Evolutionary conservation across 1,284 basidiomycete genomes (phyloP).

Genomic region (Ustilago bromivora): DNA sequence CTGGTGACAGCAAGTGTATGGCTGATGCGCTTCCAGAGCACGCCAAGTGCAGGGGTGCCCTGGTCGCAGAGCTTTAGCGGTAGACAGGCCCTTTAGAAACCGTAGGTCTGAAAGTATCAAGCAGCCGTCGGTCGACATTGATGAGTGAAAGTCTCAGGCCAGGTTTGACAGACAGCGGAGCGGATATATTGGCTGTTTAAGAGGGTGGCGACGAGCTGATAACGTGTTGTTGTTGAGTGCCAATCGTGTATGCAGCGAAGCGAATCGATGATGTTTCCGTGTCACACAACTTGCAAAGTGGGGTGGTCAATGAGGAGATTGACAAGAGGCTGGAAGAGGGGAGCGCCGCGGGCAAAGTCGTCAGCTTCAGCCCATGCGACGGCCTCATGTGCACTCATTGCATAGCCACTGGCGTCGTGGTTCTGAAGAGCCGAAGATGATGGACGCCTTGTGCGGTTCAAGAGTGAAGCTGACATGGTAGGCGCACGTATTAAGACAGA

Average conservation of each 20-base stretch:
- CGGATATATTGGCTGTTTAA: neutral
- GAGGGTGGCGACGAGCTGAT: neutral
- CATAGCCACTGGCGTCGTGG: neutral
- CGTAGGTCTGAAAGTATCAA: neutral
- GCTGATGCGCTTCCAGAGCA: neutral
- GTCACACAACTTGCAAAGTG: conserved; percentile 13
- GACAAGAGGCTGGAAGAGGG: conserved; percentile 49
- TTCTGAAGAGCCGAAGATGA: conserved; percentile 10
- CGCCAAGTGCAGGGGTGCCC: neutral
- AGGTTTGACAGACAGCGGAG: neutral
- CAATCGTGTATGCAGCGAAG: neutral
- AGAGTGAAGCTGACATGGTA: neutral
- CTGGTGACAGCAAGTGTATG: neutral
- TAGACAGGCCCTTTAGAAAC: neutral
- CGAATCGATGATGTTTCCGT: neutral
- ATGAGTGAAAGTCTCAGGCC: neutral
- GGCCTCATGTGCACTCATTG: conserved; percentile 21
- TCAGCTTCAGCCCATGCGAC: conserved; percentile 51
- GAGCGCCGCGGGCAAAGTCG: conserved; percentile 52
- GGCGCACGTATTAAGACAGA: conserved; percentile 10
- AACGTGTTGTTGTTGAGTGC: neutral
- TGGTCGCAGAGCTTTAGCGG: neutral
- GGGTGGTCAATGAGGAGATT: conserved; percentile 45
- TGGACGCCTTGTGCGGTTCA: conserved; percentile 3
- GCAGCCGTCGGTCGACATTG: neutral